Percentiles rank a stretch among this genome's conserved stretches.
These are phyloP conservation scores for Ascochyta lentis DNA, from an alignment of 2,329 filamentous ascomycete species.

Conservation along the genomic window DNA sequence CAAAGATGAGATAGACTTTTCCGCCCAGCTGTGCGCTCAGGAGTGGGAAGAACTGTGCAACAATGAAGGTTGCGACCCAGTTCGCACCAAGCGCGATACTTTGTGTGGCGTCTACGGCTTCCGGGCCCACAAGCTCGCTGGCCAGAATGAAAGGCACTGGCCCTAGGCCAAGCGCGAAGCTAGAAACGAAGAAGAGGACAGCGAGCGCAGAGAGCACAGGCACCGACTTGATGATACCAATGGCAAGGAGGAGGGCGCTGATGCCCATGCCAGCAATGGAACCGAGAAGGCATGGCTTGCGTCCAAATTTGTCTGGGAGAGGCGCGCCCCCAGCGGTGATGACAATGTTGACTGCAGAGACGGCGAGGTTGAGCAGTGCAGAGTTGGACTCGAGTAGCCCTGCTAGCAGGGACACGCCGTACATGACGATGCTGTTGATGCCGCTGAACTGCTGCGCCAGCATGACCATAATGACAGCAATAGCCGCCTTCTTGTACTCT, in stretches of 20 bases:
- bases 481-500: constrained; percentile 77
- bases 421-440: constrained; percentile 98
- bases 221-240: constrained; percentile 77
- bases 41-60: constrained; percentile 94
- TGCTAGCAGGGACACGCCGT: constrained; percentile 87
- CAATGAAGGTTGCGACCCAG: constrained; percentile 88
- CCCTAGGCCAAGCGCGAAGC: constrained; percentile 88
- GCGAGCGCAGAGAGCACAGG: constrained; percentile 81
- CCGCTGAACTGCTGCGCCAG: constrained; percentile 87
- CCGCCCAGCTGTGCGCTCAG: constrained; percentile 80
- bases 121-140: constrained; percentile 86
- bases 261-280: constrained; percentile 86
- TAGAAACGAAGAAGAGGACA: constrained; percentile 84
- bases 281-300: constrained; percentile 82
- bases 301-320: constrained; percentile 83
- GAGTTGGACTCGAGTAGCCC: constrained; percentile 82
- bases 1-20: constrained; percentile 92
- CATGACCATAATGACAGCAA: constrained; percentile 93
- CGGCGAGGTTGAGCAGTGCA: constrained; percentile 81
- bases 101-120: constrained; percentile 90
- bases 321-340: constrained; percentile 84
- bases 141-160: constrained; percentile 95
- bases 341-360: constrained; percentile 84
- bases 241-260: constrained; percentile 76
- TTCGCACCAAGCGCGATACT: constrained; percentile 87